Evolutionary conservation across 2,329 filamentous ascomycete species (phyloP), one percentile per base, ranked within the genome.

Genomic region (Botryosphaeria dothidea): DNA sequence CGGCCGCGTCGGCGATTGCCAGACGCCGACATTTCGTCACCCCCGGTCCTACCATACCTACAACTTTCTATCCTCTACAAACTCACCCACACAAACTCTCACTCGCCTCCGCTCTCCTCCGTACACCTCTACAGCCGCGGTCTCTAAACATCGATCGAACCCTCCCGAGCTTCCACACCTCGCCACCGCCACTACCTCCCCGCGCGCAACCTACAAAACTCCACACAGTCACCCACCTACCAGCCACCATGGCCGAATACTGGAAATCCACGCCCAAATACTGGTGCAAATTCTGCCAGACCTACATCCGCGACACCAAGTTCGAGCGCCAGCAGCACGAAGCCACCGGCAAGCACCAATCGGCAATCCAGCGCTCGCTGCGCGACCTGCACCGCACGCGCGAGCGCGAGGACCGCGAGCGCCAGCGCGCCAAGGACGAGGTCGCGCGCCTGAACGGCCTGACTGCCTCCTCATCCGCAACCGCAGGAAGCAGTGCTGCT

Each of bases 241-340:
- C n/a, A n/a, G n/a, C n/a, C n/a, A 75, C 69, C 56, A 98, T 99
- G 95, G 90, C 95, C 0, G 95, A 98, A 84, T 96, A 97, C 81
- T 98, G 95, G 95, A 98, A 98, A 78, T 97, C 94, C 21, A 97
- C 93, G 77, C 93, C 93, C 5, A 94, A 90, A 76, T 96, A 96
- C 81, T 98, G 93, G 93, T 99, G 95, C 86, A 98, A 98, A 79
- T 92, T 97, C 83, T 99, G 95, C 86, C 87, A 88, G 74, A 87
- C 86, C 75, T 98, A 89, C 79, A 91, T 99, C 57, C 91, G 92
- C 79, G 95, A 99, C 82, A 97, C 93, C 23, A 89, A 92, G 70
- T 88, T 97, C 78, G 93, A 97, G 77, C 90, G 90, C 71, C 85
- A 88, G 69, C 94, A 97, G 79, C 93, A 97, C 80, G 93, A 97